Conservation (phyloP, 768 basidiomycete species). For the Podaxis rugospora region DNA sequence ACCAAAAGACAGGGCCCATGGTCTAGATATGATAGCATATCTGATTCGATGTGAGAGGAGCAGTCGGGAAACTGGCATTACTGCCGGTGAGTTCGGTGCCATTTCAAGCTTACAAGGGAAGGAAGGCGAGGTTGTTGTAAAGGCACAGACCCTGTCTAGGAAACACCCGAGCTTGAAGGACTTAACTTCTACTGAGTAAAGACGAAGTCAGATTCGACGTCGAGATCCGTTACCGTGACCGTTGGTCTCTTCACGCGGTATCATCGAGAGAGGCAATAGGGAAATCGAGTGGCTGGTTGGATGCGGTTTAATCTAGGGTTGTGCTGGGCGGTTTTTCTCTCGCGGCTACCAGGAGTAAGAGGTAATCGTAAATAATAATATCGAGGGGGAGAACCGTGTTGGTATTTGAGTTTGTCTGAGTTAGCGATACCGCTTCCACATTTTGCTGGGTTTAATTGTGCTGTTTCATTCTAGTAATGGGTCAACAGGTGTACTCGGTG, state of each 20-base stretch:
- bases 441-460: not conserved
- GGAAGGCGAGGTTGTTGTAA: not conserved
- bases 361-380: constrained; percentile 1
- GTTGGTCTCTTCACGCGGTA: not conserved
- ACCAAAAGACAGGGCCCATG: not conserved
- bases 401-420: not conserved
- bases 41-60: constrained; percentile 5
- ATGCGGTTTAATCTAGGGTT: not conserved
- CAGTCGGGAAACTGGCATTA: not conserved
- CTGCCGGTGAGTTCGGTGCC: constrained; percentile 11
- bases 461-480: not conserved
- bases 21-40: not conserved
- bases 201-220: not conserved
- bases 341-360: constrained; percentile 2
- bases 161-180: not conserved
- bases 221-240: constrained; percentile 1
- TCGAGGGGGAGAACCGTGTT: not conserved
- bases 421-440: constrained; percentile 4
- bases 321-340: not conserved
- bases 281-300: constrained; percentile 5
- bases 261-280: not conserved
- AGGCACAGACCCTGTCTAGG: not conserved
- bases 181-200: not conserved
- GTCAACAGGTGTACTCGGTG: not conserved
- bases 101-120: constrained; percentile 2